A percentile compares a stretch with the other conserved stretches of the same genome.
Conservation (phyloP, 805 yeast species). For the Saturnispora bothae region DNA sequence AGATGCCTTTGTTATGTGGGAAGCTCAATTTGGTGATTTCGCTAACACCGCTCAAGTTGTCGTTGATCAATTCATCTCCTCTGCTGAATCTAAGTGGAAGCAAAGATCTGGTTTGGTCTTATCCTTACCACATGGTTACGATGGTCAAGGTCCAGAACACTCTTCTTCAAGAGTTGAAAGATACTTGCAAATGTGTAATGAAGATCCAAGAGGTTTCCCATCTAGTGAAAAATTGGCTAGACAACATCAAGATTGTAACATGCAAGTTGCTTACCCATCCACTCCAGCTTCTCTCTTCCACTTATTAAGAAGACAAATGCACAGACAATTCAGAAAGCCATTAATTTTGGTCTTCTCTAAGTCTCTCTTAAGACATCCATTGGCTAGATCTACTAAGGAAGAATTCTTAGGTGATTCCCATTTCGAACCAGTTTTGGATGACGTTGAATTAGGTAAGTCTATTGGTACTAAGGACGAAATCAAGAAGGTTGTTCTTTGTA, state of each 20-base stretch:
- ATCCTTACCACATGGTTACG: conserved; percentile 98
- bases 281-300: conserved; percentile 97
- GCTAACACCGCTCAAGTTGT: conserved; percentile 99
- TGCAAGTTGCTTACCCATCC: conserved; percentile 97
- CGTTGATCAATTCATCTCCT: conserved; percentile 90
- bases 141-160: conserved; percentile 99
- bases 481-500: conserved; percentile 71
- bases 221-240: conserved; percentile 77
- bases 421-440: conserved; percentile 96
- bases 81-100: conserved; percentile 97
- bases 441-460: conserved; percentile 69
- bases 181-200: conserved; percentile 90
- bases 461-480: conserved; percentile 73
- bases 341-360: conserved; percentile 83
- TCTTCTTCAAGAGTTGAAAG: conserved; percentile 97
- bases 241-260: conserved; percentile 97
- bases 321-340: conserved; percentile 96
- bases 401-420: conserved; percentile 89
- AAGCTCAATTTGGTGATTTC: conserved; percentile 99
- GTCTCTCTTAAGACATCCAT: conserved; percentile 90
- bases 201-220: conserved; percentile 94
- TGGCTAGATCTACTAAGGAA: conserved; percentile 74
- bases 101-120: conserved; percentile 95
- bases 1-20: conserved; percentile 96
- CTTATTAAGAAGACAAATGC: conserved; percentile 96